Evolutionary conservation across 2,329 filamentous ascomycete genomes (phyloP), one percentile per base, ranked within the genome.

Genomic region (Colletotrichum limetticola): DNA sequence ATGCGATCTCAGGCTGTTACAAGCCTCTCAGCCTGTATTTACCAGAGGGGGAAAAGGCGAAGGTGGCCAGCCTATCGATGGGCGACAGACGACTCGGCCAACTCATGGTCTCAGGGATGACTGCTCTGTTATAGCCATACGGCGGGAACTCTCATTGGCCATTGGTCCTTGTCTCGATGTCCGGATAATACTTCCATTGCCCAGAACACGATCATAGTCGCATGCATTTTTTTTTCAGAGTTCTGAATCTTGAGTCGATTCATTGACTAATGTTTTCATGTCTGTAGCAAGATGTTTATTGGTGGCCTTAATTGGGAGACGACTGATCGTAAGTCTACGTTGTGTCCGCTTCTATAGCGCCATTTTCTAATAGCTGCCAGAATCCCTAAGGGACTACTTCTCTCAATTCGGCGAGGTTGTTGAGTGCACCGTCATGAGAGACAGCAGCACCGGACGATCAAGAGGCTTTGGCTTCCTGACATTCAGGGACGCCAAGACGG

Each of bases 361-460:
- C 65, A 74, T 77, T 71, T 75, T 74, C 28, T 60, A 49, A 75
- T 24, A 26, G 30, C 46, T 26, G 66, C 59, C 80, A 99, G 97
- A 99, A 87, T 98, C 97, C 8, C 89, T 99, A 32, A 94, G 95
- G 77, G 94, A 98, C 76, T 99, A 99, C 82, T 99, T 99, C 82
- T 95, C 96, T 14, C 95, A 98, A 78, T 99, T 98, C 81, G 97
- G 97, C 74, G 97, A 99, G 82, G 97, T 99, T 57, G 90, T 96
- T 35, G 97, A 99, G 85, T 98, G 97, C 82, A 99, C 97, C 19
- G 97, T 99, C n/a, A 99, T 99, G 97, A 91, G 97, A 76, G 97
- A 99, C 83, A 95, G 95, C 74, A 93, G 94, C 62, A 97, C 95
- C 11, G 97, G 97, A 56, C 92, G 97, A 75, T 98, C 97, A 35